Conservation (phyloP, 306 rosid species). For the Trifolium fragiferum region DNA sequence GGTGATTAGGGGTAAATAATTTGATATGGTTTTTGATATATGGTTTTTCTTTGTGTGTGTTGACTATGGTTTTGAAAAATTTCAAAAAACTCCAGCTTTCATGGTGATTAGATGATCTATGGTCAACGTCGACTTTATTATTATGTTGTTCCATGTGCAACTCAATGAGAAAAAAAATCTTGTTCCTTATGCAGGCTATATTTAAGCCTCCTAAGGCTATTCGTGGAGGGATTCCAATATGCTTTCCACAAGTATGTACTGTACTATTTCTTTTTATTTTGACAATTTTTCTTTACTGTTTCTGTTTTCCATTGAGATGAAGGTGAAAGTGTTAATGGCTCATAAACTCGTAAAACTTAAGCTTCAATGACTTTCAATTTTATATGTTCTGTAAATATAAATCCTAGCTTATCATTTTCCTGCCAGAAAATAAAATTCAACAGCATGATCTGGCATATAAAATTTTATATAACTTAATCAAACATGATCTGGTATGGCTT, state of each 20-base stretch:
- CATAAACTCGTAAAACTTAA: conserved; percentile 20
- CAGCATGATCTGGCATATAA: too few relatives aligned
- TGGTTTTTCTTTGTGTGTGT: neutral
- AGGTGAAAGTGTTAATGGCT: conserved; percentile 21
- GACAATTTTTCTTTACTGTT: conserved; percentile 30
- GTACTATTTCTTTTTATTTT: conserved; percentile 33
- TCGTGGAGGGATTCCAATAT: conserved; percentile 97
- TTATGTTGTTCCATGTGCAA: conserved; percentile 51
- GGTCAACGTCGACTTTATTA: conserved; percentile 13
- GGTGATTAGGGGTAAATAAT: conserved; percentile 13
- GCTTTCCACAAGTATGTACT: conserved; percentile 93
- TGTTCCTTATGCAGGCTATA: conserved; percentile 69
- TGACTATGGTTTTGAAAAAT: conserved; percentile 22
- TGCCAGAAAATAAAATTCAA: conserved; percentile 21
- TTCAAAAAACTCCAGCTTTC: conserved; percentile 16
- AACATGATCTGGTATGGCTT: neutral
- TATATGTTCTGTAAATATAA: conserved; percentile 19
- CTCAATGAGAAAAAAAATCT: too few relatives aligned
- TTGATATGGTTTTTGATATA: neutral
- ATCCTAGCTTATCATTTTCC: conserved; percentile 5
- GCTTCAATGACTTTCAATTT: neutral
- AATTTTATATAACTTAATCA: too few relatives aligned
- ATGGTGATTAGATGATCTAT: conserved; percentile 21
- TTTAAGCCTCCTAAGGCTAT: conserved; percentile 88
- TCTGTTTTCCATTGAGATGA: conserved; percentile 41